Evolutionary conservation across 768 basidiomycete genomes (phyloP).

Genomic region (Pleurotus ostreatus): DNA sequence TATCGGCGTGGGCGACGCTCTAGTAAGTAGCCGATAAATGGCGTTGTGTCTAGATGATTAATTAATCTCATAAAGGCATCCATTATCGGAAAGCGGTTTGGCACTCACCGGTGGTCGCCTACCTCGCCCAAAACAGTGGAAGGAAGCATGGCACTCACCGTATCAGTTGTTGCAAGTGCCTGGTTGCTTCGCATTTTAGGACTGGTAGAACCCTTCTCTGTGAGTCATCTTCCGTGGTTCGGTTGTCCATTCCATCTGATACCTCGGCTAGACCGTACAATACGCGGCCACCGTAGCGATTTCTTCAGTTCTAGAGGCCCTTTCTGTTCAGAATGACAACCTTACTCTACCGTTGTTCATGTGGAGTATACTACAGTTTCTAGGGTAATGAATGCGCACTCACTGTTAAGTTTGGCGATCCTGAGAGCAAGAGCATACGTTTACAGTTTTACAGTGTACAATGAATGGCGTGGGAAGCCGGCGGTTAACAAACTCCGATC

Average conservation of each 20-base stretch:
- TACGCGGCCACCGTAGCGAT: slow-evolving; percentile 64
- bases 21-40: slow-evolving; percentile 46
- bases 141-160: slow-evolving; percentile 79
- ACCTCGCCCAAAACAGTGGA: slow-evolving; percentile 86
- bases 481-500: slow-evolving; percentile 3
- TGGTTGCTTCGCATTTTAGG: slow-evolving; percentile 70
- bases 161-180: slow-evolving; percentile 66
- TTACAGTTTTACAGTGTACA: slow-evolving; percentile 7
- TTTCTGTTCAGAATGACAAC: slow-evolving; percentile 97
- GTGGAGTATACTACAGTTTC: slow-evolving; percentile 82
- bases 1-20: slow-evolving; percentile 89
- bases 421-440: not conserved
- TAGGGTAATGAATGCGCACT: slow-evolving; percentile 21
- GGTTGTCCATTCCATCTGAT: not conserved
- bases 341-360: slow-evolving; percentile 93
- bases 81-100: slow-evolving; percentile 83
- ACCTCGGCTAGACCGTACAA: slow-evolving; percentile 46
- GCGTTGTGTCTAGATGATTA: not conserved
- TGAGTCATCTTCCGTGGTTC: slow-evolving; percentile 33
- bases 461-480: slow-evolving; percentile 6
- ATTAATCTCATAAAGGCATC: slow-evolving; percentile 61
- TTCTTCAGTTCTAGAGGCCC: slow-evolving; percentile 78
- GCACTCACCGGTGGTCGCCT: slow-evolving; percentile 79
- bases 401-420: not conserved
- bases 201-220: slow-evolving; percentile 71